Conservation (phyloP, 345 rosid genomes). For the Euphorbia pulcherrima region DNA sequence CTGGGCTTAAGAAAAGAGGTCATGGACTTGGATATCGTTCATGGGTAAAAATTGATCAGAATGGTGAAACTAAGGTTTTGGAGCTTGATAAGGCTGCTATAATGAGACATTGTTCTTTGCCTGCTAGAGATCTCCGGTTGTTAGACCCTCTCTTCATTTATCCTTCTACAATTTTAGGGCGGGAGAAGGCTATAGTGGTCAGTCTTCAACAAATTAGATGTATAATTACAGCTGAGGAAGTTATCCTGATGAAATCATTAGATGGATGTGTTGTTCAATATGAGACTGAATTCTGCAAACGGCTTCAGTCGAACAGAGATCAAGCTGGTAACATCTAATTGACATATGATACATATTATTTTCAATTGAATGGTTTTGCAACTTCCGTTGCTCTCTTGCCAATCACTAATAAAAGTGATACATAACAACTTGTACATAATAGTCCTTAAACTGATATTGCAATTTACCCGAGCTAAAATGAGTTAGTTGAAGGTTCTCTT, state of each 20-base stretch:
- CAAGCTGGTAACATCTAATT: constrained; percentile 40
- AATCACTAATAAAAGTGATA: neutral
- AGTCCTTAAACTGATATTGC: neutral
- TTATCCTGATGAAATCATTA: constrained; percentile 80
- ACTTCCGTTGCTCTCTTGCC: neutral
- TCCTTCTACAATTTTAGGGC: constrained; percentile 80
- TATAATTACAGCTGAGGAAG: constrained; percentile 91
- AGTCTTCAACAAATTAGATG: constrained; percentile 92
- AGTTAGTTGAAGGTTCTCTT: neutral
- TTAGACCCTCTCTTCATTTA: constrained; percentile 94
- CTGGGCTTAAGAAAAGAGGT: constrained; percentile 76
- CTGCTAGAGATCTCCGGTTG: constrained; percentile 85
- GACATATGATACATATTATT: neutral
- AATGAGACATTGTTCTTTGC: constrained; percentile 92
- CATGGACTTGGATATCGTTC: constrained; percentile 69
- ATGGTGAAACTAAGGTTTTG: constrained; percentile 57
- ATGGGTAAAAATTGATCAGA: constrained; percentile 76
- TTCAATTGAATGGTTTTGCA: constrained; percentile 1
- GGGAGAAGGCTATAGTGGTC: constrained; percentile 91
- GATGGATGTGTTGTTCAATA: constrained; percentile 72
- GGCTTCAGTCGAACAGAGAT: constrained; percentile 61
- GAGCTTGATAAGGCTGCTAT: constrained; percentile 84
- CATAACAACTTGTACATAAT: neutral
- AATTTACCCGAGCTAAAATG: neutral
- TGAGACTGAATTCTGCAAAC: constrained; percentile 74